Evolutionary conservation across 1,284 basidiomycete species (phyloP), one percentile per base, ranked within the genome.

Genomic region (Tylopilus sp.): DNA sequence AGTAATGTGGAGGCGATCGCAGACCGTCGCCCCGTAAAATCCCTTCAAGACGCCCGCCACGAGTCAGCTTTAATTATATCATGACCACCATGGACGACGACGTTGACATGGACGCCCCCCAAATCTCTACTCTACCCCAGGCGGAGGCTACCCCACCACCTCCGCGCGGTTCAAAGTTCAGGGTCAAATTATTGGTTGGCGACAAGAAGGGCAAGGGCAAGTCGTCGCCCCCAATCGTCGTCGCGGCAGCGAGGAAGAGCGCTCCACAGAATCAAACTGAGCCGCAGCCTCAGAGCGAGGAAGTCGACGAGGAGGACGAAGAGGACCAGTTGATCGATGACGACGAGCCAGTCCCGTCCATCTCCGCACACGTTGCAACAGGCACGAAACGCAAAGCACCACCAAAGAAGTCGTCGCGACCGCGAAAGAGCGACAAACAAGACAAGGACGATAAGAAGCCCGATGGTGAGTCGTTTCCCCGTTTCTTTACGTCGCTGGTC

Each of bases 301-400:
- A 73, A 29, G 74, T 76, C 10, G 81, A 84, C 15, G 77, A 78
- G 20, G 83, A 85, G 39, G 85, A 85, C 4, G 83, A 88, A 62
- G 84, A 86, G 66, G 85, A 88, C 70, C 81, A 86, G 58, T 77
- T 87, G 56, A 82, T 85, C 57, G 85, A 88, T 65, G 85, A 88
- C 56, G 82, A 77, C 38, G 73, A 64, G 61, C 63, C 47, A 24
- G 54, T 47, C 44, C 62, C 45, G 44, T 66, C 65, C 42, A 55
- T 64, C 53, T 60, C 70, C 44, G 60, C 62, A 14, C 68, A 65
- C 49, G 59, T 66, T 52, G 57, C 65, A 42, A 35, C 59, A 44
- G 59, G 65, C 34, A 68, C 72, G 52, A 78, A 78, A 59, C 74
- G 74, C 37, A 81, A 76, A 62, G 62, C 69, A 41, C 62, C 74